Base-by-base conservation (phyloP, 2,329 filamentous ascomycete genomes). In the Trichoderma oligosporum region DNA sequence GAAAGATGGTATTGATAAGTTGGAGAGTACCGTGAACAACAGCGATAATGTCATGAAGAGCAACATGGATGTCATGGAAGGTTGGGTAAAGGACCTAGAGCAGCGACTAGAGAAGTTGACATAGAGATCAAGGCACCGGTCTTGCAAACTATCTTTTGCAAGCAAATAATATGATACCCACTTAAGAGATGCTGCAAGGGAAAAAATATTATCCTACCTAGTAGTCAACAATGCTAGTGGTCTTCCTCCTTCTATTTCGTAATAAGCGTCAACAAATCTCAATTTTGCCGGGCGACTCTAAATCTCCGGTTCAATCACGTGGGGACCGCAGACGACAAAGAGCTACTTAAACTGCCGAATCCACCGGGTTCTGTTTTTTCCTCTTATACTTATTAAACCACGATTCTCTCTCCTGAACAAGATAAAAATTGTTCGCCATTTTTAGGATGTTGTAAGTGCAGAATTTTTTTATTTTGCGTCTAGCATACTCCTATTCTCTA, bases 51-150 rank as follows among this genome's bases (percentile, higher is more conserved):
- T 84, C 4, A 87, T 95, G 76, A 83, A 83, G 62, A 82, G 80
- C 49, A 99, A 99, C 72, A 85, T 92, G 71, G 85, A 87, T 65
- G 81, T 88, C n/a, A 86, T 97, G 61, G 88, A 93, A 63, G 84
- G 83, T 38, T 97, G 92, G 91, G 89, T 97, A 4, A 89, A 88
- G 71, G 89, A 88, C 57, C 74, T 99, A 55, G 93, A 97, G 74
- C 82, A 78, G 66, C 87, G 89, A 72, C 80, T 97, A 70, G 80
- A 80, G 60, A 80, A 80, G 64, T 70, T 87, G 68, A 76, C 76
- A 59, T 71, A 67, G 62, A 48, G 35, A 44, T 60, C 65, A 46
- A 20, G 41, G 11, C 11, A 18, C 46, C 33, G 27, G 12, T 44
- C 8, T 18, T 46, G 20, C 41, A 25, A 33, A 39, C 24, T 53